phyloP scores from a whole-genome alignment of 2,329 filamentous ascomycete species.

The Pseudogymnoascus sp. region DNA sequence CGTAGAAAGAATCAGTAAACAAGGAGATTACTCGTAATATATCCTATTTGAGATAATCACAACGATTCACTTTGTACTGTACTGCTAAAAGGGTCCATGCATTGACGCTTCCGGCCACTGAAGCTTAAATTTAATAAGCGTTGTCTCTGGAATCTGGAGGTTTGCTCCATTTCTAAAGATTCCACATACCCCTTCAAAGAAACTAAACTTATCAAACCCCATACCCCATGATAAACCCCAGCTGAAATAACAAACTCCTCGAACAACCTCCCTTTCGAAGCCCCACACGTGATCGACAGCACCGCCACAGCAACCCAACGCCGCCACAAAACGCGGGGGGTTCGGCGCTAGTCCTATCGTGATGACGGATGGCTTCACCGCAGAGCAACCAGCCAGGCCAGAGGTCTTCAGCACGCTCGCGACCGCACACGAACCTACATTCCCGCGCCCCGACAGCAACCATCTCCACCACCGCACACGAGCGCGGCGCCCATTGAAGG shows the following conservation, averaged over 20 bases:
- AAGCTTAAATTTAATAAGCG: neutral
- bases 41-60: neutral
- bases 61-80: neutral
- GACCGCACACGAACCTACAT: neutral
- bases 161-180: neutral
- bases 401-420: conserved; percentile 3
- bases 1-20: neutral
- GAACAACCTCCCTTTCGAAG: neutral
- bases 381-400: neutral
- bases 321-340: conserved; percentile 10
- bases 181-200: neutral
- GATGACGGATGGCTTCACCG: conserved; percentile 1
- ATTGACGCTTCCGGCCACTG: neutral
- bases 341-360: conserved; percentile 3
- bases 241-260: neutral
- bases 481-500: neutral
- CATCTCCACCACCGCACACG: conserved; percentile 14
- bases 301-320: neutral
- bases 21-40: neutral
- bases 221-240: neutral
- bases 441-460: neutral
- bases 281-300: neutral
- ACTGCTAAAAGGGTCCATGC: neutral
- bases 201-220: neutral
- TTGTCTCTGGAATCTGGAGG: neutral